These are phyloP conservation scores for Debaryomyces maramus DNA, from an alignment of 805 yeast genomes.

Conservation along the genomic window DNA sequence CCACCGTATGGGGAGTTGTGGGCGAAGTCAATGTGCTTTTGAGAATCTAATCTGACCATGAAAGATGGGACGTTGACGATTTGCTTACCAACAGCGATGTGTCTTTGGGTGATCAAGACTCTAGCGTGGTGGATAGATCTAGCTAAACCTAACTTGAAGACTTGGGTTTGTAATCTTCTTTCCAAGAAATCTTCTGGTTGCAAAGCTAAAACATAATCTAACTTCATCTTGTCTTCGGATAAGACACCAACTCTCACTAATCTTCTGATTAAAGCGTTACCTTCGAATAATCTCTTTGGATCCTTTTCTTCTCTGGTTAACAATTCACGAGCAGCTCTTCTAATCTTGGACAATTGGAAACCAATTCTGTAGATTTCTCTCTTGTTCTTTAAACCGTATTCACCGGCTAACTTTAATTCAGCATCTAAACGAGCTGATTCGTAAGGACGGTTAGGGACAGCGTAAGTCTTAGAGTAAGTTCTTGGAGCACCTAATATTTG, in stretches of 20 bases:
- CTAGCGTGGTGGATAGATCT: conserved; percentile 99
- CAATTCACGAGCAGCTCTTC: conserved; percentile 99
- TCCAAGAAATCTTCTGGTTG: conserved; percentile 99
- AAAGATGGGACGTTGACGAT: conserved; percentile 97
- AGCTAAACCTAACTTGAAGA: conserved; percentile 98
- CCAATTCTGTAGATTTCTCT: conserved; percentile 99
- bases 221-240: conserved; percentile 99
- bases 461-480: conserved; percentile 98
- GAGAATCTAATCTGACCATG: conserved; percentile 99
- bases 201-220: conserved; percentile 99
- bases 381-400: conserved; percentile 99
- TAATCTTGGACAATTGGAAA: conserved; percentile 98
- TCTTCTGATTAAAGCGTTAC: conserved; percentile 99
- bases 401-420: conserved; percentile 99
- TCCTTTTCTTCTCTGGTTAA: conserved; percentile 99
- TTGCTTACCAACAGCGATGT: conserved; percentile 99
- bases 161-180: conserved; percentile 99
- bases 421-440: conserved; percentile 99
- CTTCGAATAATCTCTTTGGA: conserved; percentile 99
- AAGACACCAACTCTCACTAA: conserved; percentile 98
- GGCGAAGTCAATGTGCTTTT: conserved; percentile 99
- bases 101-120: conserved; percentile 98
- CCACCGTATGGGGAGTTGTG: conserved; percentile 99
- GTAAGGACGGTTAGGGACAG: conserved; percentile 99
- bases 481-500: conserved; percentile 84